These are phyloP conservation scores for Dryadomyces quercus-mongolicae DNA, from an alignment of 2,329 filamentous ascomycete genomes.

Conservation along the genomic window DNA sequence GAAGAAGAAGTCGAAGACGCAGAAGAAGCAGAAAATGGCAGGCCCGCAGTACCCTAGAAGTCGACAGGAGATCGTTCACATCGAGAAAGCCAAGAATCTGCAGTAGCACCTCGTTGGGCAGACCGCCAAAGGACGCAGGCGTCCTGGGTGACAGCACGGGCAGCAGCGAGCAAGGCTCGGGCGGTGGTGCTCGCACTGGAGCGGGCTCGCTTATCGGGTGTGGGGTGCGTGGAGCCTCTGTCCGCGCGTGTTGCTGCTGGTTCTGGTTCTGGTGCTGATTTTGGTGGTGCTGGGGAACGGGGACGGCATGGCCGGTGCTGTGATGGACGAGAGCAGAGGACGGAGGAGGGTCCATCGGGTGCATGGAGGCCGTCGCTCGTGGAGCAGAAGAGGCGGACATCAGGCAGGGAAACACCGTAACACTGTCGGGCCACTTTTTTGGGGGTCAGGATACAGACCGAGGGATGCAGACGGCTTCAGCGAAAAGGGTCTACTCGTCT, in stretches of 20 bases:
- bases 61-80: constrained; percentile 41
- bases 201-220: not conserved
- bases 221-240: not conserved
- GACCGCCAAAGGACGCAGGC: constrained; percentile 20
- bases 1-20: not conserved
- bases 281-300: no score
- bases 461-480: not conserved
- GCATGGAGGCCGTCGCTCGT: not conserved
- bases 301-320: no score
- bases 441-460: not conserved
- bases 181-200: not conserved
- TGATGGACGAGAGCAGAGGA: not conserved
- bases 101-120: constrained; percentile 46
- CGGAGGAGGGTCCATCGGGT: not conserved
- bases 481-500: not conserved
- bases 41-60: constrained; percentile 34
- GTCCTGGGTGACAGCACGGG: not conserved
- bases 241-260: not conserved
- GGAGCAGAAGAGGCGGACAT: not conserved
- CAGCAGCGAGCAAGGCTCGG: not conserved
- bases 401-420: not conserved
- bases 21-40: not conserved
- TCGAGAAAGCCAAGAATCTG: constrained; percentile 45
- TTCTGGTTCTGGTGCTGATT: not conserved
- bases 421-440: not conserved